Evolutionary conservation across 1,139 yeast species (phyloP).

Genomic region (Yarrowia galli): DNA sequence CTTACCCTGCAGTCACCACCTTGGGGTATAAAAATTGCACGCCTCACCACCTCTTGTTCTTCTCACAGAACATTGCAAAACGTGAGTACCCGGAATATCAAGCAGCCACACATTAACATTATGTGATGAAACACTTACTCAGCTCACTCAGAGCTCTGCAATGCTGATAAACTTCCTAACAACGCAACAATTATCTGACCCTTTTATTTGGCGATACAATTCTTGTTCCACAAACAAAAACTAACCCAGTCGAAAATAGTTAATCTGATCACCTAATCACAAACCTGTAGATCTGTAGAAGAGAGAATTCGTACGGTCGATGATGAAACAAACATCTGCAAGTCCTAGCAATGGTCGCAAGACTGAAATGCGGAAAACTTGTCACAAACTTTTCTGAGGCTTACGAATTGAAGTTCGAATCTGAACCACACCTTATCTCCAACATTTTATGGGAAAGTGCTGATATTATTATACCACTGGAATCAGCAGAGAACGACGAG

Average conservation of each 20-base stretch:
- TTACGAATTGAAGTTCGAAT: neutral
- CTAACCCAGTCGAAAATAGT: constrained; percentile 29
- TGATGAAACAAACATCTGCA: constrained; percentile 39
- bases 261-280: neutral
- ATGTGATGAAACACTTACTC: constrained; percentile 34
- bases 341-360: constrained; percentile 34
- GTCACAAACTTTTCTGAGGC: constrained; percentile 40
- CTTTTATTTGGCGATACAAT: neutral
- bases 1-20: constrained; percentile 18
- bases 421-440: too few species aligned
- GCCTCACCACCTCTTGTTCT: neutral
- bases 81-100: constrained; percentile 9
- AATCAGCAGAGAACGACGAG: too few species aligned
- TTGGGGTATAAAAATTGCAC: constrained; percentile 4
- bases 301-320: too few species aligned
- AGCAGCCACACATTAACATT: neutral
- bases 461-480: too few species aligned
- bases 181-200: constrained; percentile 33
- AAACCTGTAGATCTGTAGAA: neutral
- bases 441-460: too few species aligned
- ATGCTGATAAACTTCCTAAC: constrained; percentile 39
- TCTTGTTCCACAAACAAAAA: neutral
- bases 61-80: constrained; percentile 2
- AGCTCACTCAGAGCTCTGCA: constrained; percentile 38
- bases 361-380: constrained; percentile 33